Conservation (phyloP, 371 early-diverging fungal genomes). For the Nematocida sp. region DNA sequence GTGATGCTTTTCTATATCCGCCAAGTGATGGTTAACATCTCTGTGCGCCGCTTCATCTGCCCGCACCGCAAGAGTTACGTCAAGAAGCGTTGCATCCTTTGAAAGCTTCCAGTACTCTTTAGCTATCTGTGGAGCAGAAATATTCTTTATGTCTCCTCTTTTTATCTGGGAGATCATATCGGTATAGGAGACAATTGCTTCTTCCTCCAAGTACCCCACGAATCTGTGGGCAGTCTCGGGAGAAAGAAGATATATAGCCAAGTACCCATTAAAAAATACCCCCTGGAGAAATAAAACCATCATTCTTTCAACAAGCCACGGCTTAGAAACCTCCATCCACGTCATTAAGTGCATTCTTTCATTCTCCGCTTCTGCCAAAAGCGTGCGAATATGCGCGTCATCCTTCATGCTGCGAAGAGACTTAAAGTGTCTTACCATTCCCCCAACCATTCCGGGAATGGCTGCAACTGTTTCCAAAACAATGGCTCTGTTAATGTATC, state of each 20-base stretch:
- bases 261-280: constrained; percentile 80
- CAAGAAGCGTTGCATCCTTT: constrained; percentile 74
- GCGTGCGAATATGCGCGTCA: constrained; percentile 79
- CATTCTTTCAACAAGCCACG: constrained; percentile 69
- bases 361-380: constrained; percentile 82
- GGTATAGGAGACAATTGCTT: constrained; percentile 84
- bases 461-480: constrained; percentile 78
- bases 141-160: constrained; percentile 71
- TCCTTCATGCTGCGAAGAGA: constrained; percentile 74
- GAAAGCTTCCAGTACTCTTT: constrained; percentile 81
- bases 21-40: constrained; percentile 74
- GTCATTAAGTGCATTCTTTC: constrained; percentile 78
- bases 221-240: constrained; percentile 79
- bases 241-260: constrained; percentile 74
- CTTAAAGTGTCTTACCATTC: constrained; percentile 75
- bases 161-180: constrained; percentile 80
- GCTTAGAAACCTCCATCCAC: constrained; percentile 75
- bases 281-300: constrained; percentile 74
- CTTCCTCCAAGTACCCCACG: constrained; percentile 73
- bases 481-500: constrained; percentile 76
- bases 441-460: constrained; percentile 84
- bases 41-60: constrained; percentile 84
- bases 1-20: no score
- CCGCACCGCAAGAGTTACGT: constrained; percentile 84
- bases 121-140: constrained; percentile 73